Base-by-base conservation (phyloP, 2,329 filamentous ascomycete genomes). In the Cladosporium phlei region DNA sequence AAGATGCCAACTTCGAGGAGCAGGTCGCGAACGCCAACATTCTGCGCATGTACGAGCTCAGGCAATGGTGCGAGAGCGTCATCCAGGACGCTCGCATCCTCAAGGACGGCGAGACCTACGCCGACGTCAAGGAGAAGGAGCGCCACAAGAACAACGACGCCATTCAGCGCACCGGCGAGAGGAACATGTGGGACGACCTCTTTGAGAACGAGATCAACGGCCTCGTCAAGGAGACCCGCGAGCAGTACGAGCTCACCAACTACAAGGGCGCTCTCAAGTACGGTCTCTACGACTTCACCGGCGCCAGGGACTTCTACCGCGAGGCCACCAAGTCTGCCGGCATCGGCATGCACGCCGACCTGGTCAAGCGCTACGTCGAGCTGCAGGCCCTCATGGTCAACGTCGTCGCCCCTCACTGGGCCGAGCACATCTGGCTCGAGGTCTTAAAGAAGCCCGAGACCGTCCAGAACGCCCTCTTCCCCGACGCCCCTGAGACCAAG, bases 1-100 rank as follows among this genome's bases (percentile, higher is more conserved):
- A 88, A 53, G 93, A 98, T 67, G 90, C 91, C 59, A 98, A 98
- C 74, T 95, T 98, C 55, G 93, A 96, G 62, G 93, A 98, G 72
- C 81, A 85, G 46, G 89, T 96, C 29, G 93, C 93, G 30, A 93
- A 97, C 69, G 87, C 84, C 65, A 90, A 83, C 62, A 94, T 96
- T 59, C 76, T 97, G 52, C 83, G 89, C 60, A 78, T 97, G 43
- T 90, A 82, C 61, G 84, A 80, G 62, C 75, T 94, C 44, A 83
- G 88, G 63, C 87, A 95, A 66, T 97, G 91, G 91, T 90, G 87
- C 53, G 88, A 97, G 69, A 88, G 95, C 62, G 79, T 87, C 60
- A 71, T 85, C 47, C 80, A 82, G 57, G 84, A 91, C 49, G 69
- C 69, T 4, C 61, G 67, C 25, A 54, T 71, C 30, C 66, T 75